Percentiles rank a stretch among this genome's conserved stretches.
phyloP scores from a whole-genome alignment of 2,329 filamentous ascomycete species.

The Pseudogymnoascus sp. region DNA sequence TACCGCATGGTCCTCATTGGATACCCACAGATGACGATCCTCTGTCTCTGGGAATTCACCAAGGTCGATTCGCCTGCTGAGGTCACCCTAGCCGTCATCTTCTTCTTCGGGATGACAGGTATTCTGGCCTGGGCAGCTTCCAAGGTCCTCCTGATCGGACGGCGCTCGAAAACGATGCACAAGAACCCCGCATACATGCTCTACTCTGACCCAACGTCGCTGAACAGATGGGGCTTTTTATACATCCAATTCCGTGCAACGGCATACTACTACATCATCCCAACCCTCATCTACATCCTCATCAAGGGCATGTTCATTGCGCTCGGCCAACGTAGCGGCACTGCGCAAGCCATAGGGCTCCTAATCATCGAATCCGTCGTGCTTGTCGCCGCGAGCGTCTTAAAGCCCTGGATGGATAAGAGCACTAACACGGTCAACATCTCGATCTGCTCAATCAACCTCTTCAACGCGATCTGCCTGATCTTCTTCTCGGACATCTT shows the following conservation, averaged over 20 bases:
- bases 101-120: conserved; percentile 69
- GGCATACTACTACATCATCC: conserved; percentile 90
- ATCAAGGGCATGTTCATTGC: conserved; percentile 85
- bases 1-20: conserved; percentile 86
- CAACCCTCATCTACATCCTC: conserved; percentile 67
- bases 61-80: conserved; percentile 75
- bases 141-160: conserved; percentile 84
- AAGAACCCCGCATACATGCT: conserved; percentile 96
- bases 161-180: conserved; percentile 81
- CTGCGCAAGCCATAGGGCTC: conserved; percentile 71
- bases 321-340: conserved; percentile 61
- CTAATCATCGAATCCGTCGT: conserved; percentile 73
- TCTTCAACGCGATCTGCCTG: conserved; percentile 81
- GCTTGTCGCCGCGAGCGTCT: conserved; percentile 66
- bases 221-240: conserved; percentile 97
- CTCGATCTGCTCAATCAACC: conserved; percentile 80
- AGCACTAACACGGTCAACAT: conserved; percentile 97
- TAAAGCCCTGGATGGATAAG: conserved; percentile 99
- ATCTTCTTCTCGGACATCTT: conserved; percentile 85
- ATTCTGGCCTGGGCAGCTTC: conserved; percentile 78
- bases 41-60: conserved; percentile 92
- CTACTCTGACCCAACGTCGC: conserved; percentile 84
- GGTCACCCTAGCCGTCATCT: conserved; percentile 79
- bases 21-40: conserved; percentile 81
- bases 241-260: conserved; percentile 96